Evolutionary conservation across 352 stramenopile species (phyloP), one percentile per base, ranked within the genome.

Genomic region (Pythium phragmiticola): DNA sequence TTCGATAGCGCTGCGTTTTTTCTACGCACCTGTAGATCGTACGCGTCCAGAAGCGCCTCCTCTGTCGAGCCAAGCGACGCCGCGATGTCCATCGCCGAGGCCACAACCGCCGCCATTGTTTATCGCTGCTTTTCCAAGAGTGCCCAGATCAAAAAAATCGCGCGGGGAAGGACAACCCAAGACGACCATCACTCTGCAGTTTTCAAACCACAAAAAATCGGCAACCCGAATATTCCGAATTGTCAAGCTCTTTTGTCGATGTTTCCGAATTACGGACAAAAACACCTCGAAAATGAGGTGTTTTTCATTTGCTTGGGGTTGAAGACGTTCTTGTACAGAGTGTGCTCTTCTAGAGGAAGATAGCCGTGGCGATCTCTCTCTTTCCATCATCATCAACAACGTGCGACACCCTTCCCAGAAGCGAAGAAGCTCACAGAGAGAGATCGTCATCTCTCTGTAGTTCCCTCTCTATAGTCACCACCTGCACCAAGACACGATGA

Each of bases 31-130:
- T 91, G 69, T 45, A 91, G 57, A 42, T 84, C 73, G 57, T 80
- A 88, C 23, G 77, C 71, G 63, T 90, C 76, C 12, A 90, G 69
- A 45, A 90, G 65, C 42, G 72, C 60, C 60, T 90, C 82, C 36
- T 90, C 82, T 21, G 69, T 42, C 8, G 49, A 54, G 63, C 46
- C 59, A 42, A 39, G 36, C 57, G 37, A 23, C 50, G 50, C 50
- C 56, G 65, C 72, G 72, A 9, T 66, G n/a, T 71, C 49, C 14
- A 55, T 49, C 23, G 26, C 36, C 41, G 55, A 50, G 26, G 57
- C 37, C n/a, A 56, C 23, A 16, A 73, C 59, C 37, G 52, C 37
- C 23, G 74, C 57, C 68, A 75, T 69, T 63, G 77, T 42, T 42
- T 42, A 2, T 9, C 9, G 14, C 11, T 42, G 37, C 9, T 16